Base-by-base conservation (phyloP, 2,329 filamentous ascomycete species). In the Claviceps sp. region DNA sequence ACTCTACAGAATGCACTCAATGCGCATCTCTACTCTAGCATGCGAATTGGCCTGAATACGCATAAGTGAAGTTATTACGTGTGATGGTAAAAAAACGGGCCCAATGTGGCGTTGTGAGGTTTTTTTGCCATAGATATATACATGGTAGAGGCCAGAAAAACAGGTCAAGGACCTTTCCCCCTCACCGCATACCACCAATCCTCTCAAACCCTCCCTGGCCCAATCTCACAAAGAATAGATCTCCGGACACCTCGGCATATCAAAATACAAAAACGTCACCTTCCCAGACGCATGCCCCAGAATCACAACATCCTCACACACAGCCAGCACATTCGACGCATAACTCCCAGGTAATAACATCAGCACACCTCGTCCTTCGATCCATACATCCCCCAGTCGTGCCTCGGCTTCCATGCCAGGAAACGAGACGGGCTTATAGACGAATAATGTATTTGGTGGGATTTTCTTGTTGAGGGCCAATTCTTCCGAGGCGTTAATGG, bases 251-350 rank as follows among this genome's bases (percentile, higher is more conserved):
- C 37, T 53, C 1, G 51, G 51, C 5, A 55, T 51, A 13, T 53
- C 48, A 42, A 55, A 55, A 44, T 55, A 55, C 3, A 55, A 46
- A 49, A 55, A 55, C n/a, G 53, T 53, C 40, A 55, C 51, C 24
- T 53, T 55, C 11, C 53, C 53, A 13, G 53, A 55, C 16, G 53
- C 53, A n/a, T 55, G 53, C 20, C 53, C 53, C 48, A 55, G 9
- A 50, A 55, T 55, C 2, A 55, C 24, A 18, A 55, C 48, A 16
- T 55, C 50, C 37, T 46, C 51, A 41, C 53, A 55, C 18, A 52
- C 41, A 24, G 53, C 51, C 48, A 53, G 44, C 48, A 55, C 51
- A 16, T 47, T 53, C 6, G 53, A 42, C 4, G 53, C 34, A 34
- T 55, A 53, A 37, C 51, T 55, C 16, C 20, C 38, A 4, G 53